Conservation (phyloP, 2,329 filamentous ascomycete species). For the Chaetomiaceae sp. region DNA sequence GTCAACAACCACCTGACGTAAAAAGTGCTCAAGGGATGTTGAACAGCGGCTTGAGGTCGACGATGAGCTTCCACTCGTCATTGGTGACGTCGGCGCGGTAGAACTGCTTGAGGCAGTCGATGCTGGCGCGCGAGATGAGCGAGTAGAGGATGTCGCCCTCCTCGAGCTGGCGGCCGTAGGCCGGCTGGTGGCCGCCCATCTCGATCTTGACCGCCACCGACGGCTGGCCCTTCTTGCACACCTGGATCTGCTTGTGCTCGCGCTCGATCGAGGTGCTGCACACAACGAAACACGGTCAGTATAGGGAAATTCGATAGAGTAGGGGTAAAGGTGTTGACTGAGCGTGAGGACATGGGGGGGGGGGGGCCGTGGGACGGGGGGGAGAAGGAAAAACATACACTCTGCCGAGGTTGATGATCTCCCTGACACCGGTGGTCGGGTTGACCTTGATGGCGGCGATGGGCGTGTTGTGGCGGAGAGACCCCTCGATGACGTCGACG, state of each 20-base stretch:
- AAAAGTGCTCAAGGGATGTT: conserved; percentile 63
- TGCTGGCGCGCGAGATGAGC: conserved; percentile 77
- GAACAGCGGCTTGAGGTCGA: conserved; percentile 91
- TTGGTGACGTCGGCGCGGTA: conserved; percentile 81
- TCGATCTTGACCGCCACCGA: conserved; percentile 98
- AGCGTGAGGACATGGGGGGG: neutral
- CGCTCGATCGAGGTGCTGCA: conserved; percentile 90
- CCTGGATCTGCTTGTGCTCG: conserved; percentile 87
- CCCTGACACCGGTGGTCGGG: conserved; percentile 70
- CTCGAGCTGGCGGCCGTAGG: conserved; percentile 91
- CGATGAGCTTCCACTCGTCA: conserved; percentile 92
- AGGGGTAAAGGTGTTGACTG: neutral
- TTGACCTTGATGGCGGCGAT: conserved; percentile 83
- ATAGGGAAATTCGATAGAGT: too few relatives aligned
- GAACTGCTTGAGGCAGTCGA: conserved; percentile 93
- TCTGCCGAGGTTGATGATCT: conserved; percentile 79
- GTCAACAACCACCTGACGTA: too few relatives aligned
- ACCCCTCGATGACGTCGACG: conserved; percentile 91
- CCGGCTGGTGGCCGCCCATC: conserved; percentile 81
- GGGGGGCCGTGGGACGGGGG: neutral
- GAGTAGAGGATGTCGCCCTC: conserved; percentile 86
- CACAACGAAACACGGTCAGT: too few relatives aligned
- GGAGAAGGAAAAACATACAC: conserved; percentile 66
- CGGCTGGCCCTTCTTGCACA: conserved; percentile 96
- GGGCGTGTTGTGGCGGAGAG: conserved; percentile 78